A percentile compares a stretch with the other conserved stretches of the same genome.
Evolutionary conservation across 345 rosid genomes (phyloP).

Genomic region (Kandelia obovata): DNA sequence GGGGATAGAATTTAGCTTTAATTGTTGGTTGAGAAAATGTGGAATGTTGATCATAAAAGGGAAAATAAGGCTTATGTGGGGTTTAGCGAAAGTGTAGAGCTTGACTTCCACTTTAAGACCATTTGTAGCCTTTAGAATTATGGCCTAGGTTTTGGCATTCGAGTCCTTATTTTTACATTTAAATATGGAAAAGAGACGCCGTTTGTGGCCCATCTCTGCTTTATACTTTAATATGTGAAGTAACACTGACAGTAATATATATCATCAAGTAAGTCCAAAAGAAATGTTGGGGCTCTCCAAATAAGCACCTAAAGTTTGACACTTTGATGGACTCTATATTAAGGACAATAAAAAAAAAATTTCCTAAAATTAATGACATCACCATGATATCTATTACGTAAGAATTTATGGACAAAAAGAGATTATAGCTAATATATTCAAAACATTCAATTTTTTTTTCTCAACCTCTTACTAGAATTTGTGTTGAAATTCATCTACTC

Average conservation of each 20-base stretch:
- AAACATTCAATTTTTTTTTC: too few relatives aligned
- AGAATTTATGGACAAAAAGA: too few relatives aligned
- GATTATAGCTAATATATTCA: too few relatives aligned
- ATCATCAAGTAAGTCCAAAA: not conserved
- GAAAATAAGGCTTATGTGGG: not conserved
- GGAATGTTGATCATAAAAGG: too few relatives aligned
- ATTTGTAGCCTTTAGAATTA: constrained; percentile 5
- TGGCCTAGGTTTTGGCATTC: not conserved
- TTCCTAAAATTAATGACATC: not conserved
- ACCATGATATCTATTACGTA: not conserved
- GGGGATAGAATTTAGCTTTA: too few relatives aligned
- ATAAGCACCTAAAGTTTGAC: not conserved
- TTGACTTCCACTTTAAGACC: constrained; percentile 8
- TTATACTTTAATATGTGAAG: constrained; percentile 8
- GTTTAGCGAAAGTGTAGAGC: not conserved
- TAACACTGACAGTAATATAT: not conserved
- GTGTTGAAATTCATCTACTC: too few relatives aligned
- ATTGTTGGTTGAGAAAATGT: too few relatives aligned
- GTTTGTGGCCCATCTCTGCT: constrained; percentile 14
- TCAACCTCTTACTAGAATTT: too few relatives aligned
- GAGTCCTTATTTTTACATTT: not conserved
- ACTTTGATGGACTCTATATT: not conserved
- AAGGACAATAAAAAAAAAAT: not conserved
- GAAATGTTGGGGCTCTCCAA: not conserved
- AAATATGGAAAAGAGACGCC: constrained; percentile 4